A percentile compares a stretch with the other conserved stretches of the same genome.
Conservation (phyloP, 2,329 filamentous ascomycete genomes). For the Ophiostoma australiae region DNA sequence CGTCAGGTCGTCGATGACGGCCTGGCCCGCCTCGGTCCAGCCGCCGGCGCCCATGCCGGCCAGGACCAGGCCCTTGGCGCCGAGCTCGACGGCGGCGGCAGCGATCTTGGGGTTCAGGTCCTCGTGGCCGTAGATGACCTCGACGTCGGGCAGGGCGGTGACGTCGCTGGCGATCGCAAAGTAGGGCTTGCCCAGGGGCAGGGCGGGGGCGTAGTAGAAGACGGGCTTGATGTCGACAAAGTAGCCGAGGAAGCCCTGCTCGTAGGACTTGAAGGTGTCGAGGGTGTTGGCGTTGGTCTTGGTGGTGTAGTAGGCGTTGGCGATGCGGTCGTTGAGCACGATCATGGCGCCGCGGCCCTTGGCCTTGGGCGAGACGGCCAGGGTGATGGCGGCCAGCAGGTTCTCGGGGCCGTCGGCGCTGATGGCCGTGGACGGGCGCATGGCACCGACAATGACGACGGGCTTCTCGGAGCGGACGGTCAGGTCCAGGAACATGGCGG, state of each 20-base stretch:
- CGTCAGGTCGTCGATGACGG: slow-evolving; percentile 8
- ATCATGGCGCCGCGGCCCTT: slow-evolving; percentile 53
- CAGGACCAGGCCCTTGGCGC: slow-evolving; percentile 48
- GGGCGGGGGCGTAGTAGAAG: slow-evolving; percentile 54
- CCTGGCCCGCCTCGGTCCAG: slow-evolving; percentile 14
- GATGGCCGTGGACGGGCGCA: slow-evolving; percentile 58
- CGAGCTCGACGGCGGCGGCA: slow-evolving; percentile 52
- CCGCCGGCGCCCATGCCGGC: slow-evolving; percentile 12
- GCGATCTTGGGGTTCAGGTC: slow-evolving; percentile 45
- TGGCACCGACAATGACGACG: slow-evolving; percentile 56
- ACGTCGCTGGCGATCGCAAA: slow-evolving; percentile 38
- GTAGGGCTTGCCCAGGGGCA: slow-evolving; percentile 44
- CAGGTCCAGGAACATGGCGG: slow-evolving; percentile 58
- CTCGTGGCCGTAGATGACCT: slow-evolving; percentile 53
- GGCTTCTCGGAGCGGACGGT: slow-evolving; percentile 55
- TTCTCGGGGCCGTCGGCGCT: slow-evolving; percentile 59
- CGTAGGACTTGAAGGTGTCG: slow-evolving; percentile 56
- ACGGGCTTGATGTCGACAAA: slow-evolving; percentile 55
- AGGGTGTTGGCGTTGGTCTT: slow-evolving; percentile 60
- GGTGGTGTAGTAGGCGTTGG: slow-evolving; percentile 52
- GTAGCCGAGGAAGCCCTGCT: slow-evolving; percentile 53
- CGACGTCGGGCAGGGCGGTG: slow-evolving; percentile 47
- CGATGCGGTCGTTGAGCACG: slow-evolving; percentile 58
- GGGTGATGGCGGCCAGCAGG: slow-evolving; percentile 54
- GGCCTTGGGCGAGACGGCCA: slow-evolving; percentile 46